Evolutionary conservation across 176 grass and related monocot species (phyloP).

Genomic region (Oryza nivara): DNA sequence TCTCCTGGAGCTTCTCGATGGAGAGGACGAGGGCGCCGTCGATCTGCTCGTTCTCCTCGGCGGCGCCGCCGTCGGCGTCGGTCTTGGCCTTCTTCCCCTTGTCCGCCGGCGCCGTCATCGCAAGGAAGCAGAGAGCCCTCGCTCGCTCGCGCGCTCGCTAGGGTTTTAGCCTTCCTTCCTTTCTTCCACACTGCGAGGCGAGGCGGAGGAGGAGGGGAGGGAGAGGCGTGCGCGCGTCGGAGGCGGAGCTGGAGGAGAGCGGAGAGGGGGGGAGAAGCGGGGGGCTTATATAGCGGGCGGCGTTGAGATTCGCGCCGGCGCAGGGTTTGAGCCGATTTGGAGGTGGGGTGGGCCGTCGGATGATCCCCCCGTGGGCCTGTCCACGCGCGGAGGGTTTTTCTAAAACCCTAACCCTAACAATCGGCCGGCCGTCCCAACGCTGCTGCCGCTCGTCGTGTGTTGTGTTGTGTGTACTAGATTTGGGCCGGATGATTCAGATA

Average conservation of each 20-base stretch:
- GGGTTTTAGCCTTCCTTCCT: conserved; percentile 50
- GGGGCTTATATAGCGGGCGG: conserved; percentile 43
- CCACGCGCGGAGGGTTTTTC: conserved; percentile 19
- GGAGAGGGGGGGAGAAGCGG: neutral
- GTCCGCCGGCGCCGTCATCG: conserved; percentile 66
- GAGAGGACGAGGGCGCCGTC: conserved; percentile 74
- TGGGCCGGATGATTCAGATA: too few species aligned
- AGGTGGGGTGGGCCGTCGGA: conserved; percentile 42
- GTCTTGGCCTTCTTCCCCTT: conserved; percentile 83
- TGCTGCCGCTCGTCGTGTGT: neutral
- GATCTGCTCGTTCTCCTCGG: conserved; percentile 73
- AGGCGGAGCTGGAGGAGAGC: conserved; percentile 44
- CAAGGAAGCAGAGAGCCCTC: neutral
- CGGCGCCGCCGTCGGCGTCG: conserved; percentile 39
- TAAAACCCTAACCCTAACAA: conserved; percentile 68
- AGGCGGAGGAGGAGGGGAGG: neutral
- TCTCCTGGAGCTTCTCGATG: conserved; percentile 89
- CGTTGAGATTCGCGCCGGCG: conserved; percentile 47
- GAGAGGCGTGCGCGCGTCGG: neutral
- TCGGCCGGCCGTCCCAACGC: neutral
- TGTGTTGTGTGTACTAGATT: neutral
- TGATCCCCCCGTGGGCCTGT: conserved; percentile 37
- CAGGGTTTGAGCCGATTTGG: neutral
- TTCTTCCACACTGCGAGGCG: conserved; percentile 9
- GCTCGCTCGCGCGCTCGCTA: conserved; percentile 23